Percentiles rank a stretch among this genome's conserved stretches.
phyloP scores from a whole-genome alignment of 495 filamentous ascomycete species.

The Hypoxylon intermedium region DNA sequence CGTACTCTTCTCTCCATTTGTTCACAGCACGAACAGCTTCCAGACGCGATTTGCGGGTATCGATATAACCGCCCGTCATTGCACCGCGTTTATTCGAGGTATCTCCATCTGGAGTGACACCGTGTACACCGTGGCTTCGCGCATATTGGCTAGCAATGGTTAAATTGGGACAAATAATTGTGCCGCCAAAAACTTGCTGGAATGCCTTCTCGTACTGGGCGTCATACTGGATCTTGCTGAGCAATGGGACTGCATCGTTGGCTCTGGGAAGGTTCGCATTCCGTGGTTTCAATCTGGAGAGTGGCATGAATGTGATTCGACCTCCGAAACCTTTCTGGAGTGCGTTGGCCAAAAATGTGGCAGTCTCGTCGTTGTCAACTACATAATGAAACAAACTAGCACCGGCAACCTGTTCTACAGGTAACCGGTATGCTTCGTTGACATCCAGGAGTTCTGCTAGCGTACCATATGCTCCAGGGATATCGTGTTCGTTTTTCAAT shows the following conservation, averaged over 20 bases:
- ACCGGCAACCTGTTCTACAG: slow-evolving; percentile 92
- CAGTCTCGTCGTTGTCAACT: slow-evolving; percentile 90
- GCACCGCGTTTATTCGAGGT: slow-evolving; percentile 92
- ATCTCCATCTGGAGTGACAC: slow-evolving; percentile 93
- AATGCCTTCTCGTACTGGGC: slow-evolving; percentile 81
- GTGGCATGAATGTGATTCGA: slow-evolving; percentile 93
- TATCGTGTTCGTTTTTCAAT: slow-evolving; percentile 75
- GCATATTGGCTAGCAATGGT: slow-evolving; percentile 87
- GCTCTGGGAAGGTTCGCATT: slow-evolving; percentile 79
- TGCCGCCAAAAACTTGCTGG: slow-evolving; percentile 92
- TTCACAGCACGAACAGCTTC: slow-evolving; percentile 80
- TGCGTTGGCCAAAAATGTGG: slow-evolving; percentile 77
- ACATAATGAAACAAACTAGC: slow-evolving; percentile 96
- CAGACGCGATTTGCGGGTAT: slow-evolving; percentile 80
- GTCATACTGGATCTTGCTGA: slow-evolving; percentile 85
- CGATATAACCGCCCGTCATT: slow-evolving; percentile 90
- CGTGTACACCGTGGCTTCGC: slow-evolving; percentile 85
- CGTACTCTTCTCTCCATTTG: slow-evolving; percentile 76
- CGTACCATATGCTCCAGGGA: slow-evolving; percentile 91
- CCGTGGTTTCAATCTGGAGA: slow-evolving; percentile 76
- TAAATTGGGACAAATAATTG: slow-evolving; percentile 90
- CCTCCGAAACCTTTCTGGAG: slow-evolving; percentile 81
- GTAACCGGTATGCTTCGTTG: slow-evolving; percentile 80
- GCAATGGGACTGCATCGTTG: slow-evolving; percentile 83
- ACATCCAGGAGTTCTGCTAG: slow-evolving; percentile 90